A percentile compares a stretch with the other conserved stretches of the same genome.
Conservation (phyloP, 192 early-diverging fungal genomes). For the Dissophora globulifera region DNA sequence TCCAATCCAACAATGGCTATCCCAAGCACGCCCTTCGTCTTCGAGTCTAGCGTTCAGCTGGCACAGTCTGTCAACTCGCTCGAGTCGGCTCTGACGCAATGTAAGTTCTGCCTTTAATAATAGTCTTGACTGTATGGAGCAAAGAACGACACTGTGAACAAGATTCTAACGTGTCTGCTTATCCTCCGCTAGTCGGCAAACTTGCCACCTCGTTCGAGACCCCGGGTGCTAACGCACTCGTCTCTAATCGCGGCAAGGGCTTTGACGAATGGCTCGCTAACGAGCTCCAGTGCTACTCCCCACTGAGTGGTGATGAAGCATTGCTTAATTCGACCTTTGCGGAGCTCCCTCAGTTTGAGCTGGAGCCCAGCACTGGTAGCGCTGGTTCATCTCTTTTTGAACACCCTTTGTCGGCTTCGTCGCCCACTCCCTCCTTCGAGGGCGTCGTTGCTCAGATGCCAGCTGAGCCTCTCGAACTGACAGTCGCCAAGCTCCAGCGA, state of each 20-base stretch:
- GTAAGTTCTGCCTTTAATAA: constrained; percentile 24
- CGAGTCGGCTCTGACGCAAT: constrained; percentile 35
- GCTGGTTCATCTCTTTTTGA: constrained; percentile 11
- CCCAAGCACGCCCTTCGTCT: constrained; percentile 12
- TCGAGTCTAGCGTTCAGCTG: constrained; percentile 13
- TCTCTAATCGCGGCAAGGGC: constrained; percentile 8
- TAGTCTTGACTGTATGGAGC: too few relatives aligned
- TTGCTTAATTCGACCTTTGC: background rate
- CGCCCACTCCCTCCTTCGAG: background rate
- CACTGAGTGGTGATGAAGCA: constrained; percentile 9
- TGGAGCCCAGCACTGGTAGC: background rate
- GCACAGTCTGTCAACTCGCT: constrained; percentile 31
- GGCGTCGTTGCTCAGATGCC: background rate
- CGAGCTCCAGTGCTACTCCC: constrained; percentile 17
- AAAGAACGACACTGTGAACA: too few relatives aligned
- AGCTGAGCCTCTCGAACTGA: background rate
- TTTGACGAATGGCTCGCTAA: constrained; percentile 33
- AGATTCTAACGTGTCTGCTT: too few relatives aligned
- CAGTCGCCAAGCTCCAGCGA: constrained; percentile 10
- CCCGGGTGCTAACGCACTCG: background rate
- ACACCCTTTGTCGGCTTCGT: background rate
- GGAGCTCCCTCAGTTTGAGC: constrained; percentile 15
- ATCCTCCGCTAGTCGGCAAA: constrained; percentile 27
- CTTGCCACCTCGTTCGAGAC: constrained; percentile 25
- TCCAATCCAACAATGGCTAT: constrained; percentile 14